Evolutionary conservation across 2,329 filamentous ascomycete species (phyloP).

Genomic region (Sporothrix mexicana): DNA sequence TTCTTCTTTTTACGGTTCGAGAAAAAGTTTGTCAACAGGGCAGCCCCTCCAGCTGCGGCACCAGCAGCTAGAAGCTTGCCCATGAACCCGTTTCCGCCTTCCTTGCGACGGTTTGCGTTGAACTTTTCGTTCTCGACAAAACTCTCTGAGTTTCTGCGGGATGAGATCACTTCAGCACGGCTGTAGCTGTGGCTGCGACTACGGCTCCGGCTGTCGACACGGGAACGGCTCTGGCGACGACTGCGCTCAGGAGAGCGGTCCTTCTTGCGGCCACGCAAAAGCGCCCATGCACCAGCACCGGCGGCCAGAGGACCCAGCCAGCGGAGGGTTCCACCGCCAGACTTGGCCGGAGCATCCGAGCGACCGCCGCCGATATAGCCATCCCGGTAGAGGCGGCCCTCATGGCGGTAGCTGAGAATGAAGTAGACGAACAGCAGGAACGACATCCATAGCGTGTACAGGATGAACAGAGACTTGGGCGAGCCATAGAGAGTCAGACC

Average conservation of each 20-base stretch:
- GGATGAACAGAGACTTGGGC: conserved; percentile 80
- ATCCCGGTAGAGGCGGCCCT: conserved; percentile 56
- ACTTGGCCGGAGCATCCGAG: conserved; percentile 53
- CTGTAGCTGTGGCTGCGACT: conserved; percentile 39
- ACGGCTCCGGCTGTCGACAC: conserved; percentile 44
- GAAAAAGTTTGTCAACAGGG: conserved; percentile 64
- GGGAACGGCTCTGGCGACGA: conserved; percentile 45
- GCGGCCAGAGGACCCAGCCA: conserved; percentile 62
- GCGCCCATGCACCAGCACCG: conserved; percentile 56
- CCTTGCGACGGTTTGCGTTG: conserved; percentile 54
- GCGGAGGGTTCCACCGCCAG: conserved; percentile 45
- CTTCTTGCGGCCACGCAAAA: conserved; percentile 52
- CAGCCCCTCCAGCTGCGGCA: conserved; percentile 66
- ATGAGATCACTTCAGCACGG: conserved; percentile 58
- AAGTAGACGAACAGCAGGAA: conserved; percentile 79
- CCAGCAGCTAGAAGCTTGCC: conserved; percentile 65
- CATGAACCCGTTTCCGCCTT: conserved; percentile 60
- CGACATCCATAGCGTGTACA: conserved; percentile 80
- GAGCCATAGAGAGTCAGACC: conserved; percentile 93
- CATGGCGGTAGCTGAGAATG: conserved; percentile 72
- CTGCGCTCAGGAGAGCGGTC: conserved; percentile 43
- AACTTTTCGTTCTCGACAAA: conserved; percentile 70
- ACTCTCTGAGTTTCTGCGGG: conserved; percentile 60
- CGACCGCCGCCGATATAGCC: conserved; percentile 65
- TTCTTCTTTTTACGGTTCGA: conserved; percentile 56